A percentile compares a stretch with the other conserved stretches of the same genome.
Conservation (phyloP, 2,329 filamentous ascomycete species). For the Teratosphaeria pseudoeucalypti region DNA sequence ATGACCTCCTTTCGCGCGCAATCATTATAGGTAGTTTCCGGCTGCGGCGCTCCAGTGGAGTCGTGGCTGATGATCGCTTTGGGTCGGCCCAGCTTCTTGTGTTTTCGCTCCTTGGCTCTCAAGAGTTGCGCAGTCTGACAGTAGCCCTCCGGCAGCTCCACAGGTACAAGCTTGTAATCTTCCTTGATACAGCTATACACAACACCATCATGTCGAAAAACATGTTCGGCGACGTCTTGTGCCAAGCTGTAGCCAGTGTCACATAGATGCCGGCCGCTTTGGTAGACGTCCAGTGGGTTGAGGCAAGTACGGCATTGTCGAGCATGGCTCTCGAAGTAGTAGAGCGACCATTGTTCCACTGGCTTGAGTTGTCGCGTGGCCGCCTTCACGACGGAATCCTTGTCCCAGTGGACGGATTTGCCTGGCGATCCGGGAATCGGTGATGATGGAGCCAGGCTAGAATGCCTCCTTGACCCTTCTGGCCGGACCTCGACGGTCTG, state of each 20-base stretch:
- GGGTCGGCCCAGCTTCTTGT: slow-evolving; percentile 24
- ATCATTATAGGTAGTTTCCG: slow-evolving; percentile 1
- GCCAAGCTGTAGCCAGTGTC: slow-evolving; percentile 34
- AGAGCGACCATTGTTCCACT: slow-evolving; percentile 36
- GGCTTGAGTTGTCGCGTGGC: slow-evolving; percentile 32
- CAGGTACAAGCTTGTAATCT: slow-evolving; percentile 33
- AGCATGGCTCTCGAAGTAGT: slow-evolving; percentile 40
- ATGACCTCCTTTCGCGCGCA: slow-evolving; percentile 6
- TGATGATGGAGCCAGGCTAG: slow-evolving; percentile 12
- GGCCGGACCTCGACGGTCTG: slow-evolving; percentile 19
- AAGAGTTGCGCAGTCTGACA: slow-evolving; percentile 30
- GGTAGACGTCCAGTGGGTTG: slow-evolving; percentile 34
- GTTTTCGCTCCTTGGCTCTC: slow-evolving; percentile 31
- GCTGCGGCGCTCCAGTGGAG: slow-evolving; percentile 13
- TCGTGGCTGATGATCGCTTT: slow-evolving; percentile 35
- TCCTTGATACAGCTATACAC: slow-evolving; percentile 19
- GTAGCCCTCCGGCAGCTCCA: slow-evolving; percentile 36
- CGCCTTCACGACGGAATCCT: slow-evolving; percentile 12
- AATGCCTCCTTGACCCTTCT: slow-evolving; percentile 12
- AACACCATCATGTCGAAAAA: slow-evolving; percentile 29
- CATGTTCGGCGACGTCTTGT: slow-evolving; percentile 34
- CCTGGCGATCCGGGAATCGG: slow-evolving; percentile 1
- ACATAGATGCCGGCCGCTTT: slow-evolving; percentile 31
- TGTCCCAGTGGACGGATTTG: slow-evolving; percentile 23
- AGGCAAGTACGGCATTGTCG: slow-evolving; percentile 35